Evolutionary conservation across 495 filamentous ascomycete species (phyloP), one percentile per base, ranked within the genome.

Genomic region (Neurospora tetraspora): DNA sequence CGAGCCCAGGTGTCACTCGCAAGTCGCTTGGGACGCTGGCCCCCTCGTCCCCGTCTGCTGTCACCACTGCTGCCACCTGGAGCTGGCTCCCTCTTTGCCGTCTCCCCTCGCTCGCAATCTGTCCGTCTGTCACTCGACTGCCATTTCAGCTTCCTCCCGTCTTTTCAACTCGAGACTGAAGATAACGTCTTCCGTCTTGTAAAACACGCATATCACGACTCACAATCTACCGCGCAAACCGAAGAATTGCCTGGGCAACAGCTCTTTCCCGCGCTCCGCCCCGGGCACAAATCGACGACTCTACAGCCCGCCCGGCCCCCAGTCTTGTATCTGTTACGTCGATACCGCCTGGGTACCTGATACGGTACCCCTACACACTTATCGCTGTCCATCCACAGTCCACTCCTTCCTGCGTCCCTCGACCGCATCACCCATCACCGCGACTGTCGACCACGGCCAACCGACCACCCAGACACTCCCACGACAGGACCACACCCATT

Each of bases 1-100:
- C 76, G 73, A 74, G 77, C 69, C 61, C 74, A 40, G 53, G 74
- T 77, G 77, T 71, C 74, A 75, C 72, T 70, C 11, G 69, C 39
- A 39, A 40, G 53, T 70, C 70, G 71, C 70, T 69, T 69, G 40
- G 69, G 65, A 23, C 5, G 36, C 18, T 36, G 20, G 14, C 43
- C 71, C 31, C 47, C 31, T 34, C 31, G 31, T 34, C 31, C 31
- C 31, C 4, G 6, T 40, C 23, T 72, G 18, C 71, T 69, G 65
- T 5, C 39, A 16, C 43, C 16, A 45, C 53, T 39, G 20, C 37
- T 39, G 68, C 53, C 40, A 68, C 0, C 68, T 37, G 53, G 27
- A 8, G 14, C 53, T 65, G 53, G 53, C n/a, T n/a, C n/a, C n/a
- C n/a, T n/a, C n/a, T n/a, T n/a, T n/a, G n/a, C n/a, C n/a, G n/a